phyloP scores from a whole-genome alignment of 2,329 filamentous ascomycete genomes.

The Lachnellula arida region DNA sequence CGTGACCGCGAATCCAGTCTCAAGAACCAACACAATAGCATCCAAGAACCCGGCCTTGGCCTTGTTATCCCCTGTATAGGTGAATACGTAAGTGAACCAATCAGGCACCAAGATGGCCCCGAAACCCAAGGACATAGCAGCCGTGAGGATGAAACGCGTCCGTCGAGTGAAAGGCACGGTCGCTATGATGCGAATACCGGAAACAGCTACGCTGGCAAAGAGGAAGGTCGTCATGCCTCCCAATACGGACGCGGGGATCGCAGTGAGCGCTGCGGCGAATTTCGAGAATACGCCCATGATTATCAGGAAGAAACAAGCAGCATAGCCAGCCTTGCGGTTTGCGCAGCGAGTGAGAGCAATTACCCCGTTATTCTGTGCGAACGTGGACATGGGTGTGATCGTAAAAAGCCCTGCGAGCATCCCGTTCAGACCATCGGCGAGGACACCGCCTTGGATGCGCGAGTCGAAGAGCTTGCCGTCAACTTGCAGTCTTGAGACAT shows the following conservation, averaged over 20 bases:
- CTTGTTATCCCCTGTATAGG: slow-evolving; percentile 63
- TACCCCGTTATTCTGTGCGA: slow-evolving; percentile 82
- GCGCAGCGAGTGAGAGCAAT: slow-evolving; percentile 79
- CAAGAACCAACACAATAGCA: slow-evolving; percentile 67
- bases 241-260: slow-evolving; percentile 64
- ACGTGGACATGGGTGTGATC: slow-evolving; percentile 74
- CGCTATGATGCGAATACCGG: slow-evolving; percentile 71
- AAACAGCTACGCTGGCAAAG: slow-evolving; percentile 71
- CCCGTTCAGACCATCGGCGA: slow-evolving; percentile 74
- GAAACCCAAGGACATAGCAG: slow-evolving; percentile 68
- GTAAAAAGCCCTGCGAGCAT: slow-evolving; percentile 72
- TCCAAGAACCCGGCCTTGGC: slow-evolving; percentile 69
- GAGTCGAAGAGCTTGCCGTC: slow-evolving; percentile 68
- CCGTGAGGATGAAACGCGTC: slow-evolving; percentile 77
- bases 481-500: slow-evolving; percentile 72
- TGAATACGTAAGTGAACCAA: slow-evolving; percentile 70
- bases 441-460: slow-evolving; percentile 71
- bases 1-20: slow-evolving; percentile 71
- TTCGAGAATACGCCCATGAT: slow-evolving; percentile 81
- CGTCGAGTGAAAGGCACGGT: slow-evolving; percentile 70
- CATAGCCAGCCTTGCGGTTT: slow-evolving; percentile 75
- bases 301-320: slow-evolving; percentile 70
- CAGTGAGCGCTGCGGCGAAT: slow-evolving; percentile 72
- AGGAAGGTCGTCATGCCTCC: slow-evolving; percentile 77
- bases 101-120: slow-evolving; percentile 61